Percentiles rank a stretch among this genome's conserved stretches.
Conservation (phyloP, 129 eudicot genomes). For the Tagetes patula region DNA sequence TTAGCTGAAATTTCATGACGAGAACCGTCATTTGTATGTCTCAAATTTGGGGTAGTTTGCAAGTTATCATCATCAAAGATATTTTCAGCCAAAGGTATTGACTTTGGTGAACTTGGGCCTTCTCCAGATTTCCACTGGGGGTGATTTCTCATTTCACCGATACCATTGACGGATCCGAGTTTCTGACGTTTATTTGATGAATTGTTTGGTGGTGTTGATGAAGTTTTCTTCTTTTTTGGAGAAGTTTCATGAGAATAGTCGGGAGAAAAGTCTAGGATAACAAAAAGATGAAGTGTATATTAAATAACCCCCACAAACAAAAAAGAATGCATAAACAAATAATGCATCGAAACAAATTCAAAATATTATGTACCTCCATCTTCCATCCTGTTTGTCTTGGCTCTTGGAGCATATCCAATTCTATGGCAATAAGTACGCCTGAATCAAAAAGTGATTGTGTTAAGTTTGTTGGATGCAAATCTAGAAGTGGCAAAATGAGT, state of each 20-base stretch:
- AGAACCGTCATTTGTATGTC: slow-evolving; percentile 28
- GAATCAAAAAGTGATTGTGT: slow-evolving; percentile 19
- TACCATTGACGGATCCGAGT: slow-evolving; percentile 27
- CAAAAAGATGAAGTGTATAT: not conserved
- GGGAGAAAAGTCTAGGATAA: slow-evolving; percentile 44
- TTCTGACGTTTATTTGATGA: slow-evolving; percentile 18
- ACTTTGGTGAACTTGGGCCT: slow-evolving; percentile 35
- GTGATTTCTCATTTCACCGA: slow-evolving; percentile 22
- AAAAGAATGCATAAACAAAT: not conserved
- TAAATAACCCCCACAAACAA: not conserved
- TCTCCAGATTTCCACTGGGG: slow-evolving; percentile 23
- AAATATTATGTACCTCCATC: slow-evolving; percentile 46
- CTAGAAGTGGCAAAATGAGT: not conserved
- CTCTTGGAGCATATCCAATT: slow-evolving; percentile 80
- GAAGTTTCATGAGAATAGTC: slow-evolving; percentile 39
- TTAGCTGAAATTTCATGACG: slow-evolving; percentile 25
- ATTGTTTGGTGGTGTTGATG: slow-evolving; percentile 30
- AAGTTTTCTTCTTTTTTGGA: slow-evolving; percentile 33
- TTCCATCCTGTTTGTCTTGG: slow-evolving; percentile 32
- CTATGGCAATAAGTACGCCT: slow-evolving; percentile 74
- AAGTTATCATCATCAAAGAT: slow-evolving; percentile 35
- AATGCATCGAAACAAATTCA: not conserved
- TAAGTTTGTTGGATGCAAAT: slow-evolving; percentile 1
- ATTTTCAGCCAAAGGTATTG: slow-evolving; percentile 53
- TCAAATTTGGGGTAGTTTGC: slow-evolving; percentile 28